Conservation (phyloP, 2,329 filamentous ascomycete species). For the Talaromyces islandicus region DNA sequence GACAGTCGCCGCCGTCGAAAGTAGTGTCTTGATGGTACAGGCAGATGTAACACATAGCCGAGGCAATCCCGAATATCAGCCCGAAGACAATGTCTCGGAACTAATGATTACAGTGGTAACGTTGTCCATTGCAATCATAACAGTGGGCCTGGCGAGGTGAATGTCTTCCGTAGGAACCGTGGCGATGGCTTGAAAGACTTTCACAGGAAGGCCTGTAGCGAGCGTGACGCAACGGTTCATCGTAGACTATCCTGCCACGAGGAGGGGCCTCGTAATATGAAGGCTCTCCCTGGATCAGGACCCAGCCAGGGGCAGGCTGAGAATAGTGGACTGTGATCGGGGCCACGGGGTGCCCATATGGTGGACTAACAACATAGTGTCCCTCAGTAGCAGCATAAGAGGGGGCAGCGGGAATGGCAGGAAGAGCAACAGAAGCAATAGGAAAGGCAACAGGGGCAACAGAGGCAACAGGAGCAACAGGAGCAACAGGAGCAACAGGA, state of each 20-base stretch:
- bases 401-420: too few species aligned
- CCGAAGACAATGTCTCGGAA: not conserved
- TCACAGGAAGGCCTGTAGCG: not conserved
- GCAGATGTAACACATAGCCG: not conserved
- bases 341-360: not conserved
- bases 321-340: not conserved
- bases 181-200: not conserved
- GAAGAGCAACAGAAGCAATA: conserved; percentile 7
- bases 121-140: not conserved
- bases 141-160: not conserved
- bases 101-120: not conserved
- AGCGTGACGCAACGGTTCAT: not conserved
- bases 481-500: not conserved
- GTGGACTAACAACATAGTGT: not conserved
- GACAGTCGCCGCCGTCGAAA: not conserved
- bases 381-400: not conserved
- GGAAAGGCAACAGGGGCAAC: conserved; percentile 19
- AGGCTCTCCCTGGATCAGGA: not conserved
- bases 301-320: too few species aligned
- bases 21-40: not conserved
- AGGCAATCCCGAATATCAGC: not conserved
- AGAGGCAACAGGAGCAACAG: conserved; percentile 27
- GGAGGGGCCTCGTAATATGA: not conserved
- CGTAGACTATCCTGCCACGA: not conserved
- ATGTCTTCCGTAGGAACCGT: not conserved